These are phyloP conservation scores for Phytophthora parvispora DNA, from an alignment of 352 stramenopile species.

Conservation along the genomic window DNA sequence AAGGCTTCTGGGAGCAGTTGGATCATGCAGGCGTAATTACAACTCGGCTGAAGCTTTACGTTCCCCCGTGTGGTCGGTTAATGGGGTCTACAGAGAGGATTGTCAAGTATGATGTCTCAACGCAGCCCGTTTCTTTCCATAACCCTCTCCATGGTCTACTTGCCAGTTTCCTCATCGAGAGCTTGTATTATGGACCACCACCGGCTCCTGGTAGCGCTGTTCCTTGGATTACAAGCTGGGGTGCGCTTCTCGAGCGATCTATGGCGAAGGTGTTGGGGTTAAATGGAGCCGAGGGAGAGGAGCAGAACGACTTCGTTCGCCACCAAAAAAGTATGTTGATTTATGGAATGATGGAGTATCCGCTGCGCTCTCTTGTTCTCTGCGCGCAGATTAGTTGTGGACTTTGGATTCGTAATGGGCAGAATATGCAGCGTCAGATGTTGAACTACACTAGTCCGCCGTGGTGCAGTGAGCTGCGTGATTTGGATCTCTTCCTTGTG, in stretches of 20 bases:
- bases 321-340: slow-evolving; percentile 72
- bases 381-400: slow-evolving; percentile 83
- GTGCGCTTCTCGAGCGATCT: slow-evolving; percentile 55
- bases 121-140: slow-evolving; percentile 90
- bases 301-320: slow-evolving; percentile 30
- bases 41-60: slow-evolving; percentile 59
- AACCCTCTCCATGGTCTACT: slow-evolving; percentile 91
- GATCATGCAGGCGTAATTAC: slow-evolving; percentile 53
- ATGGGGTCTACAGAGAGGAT: slow-evolving; percentile 66
- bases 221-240: slow-evolving; percentile 64
- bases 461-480: slow-evolving; percentile 75
- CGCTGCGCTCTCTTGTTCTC: slow-evolving; percentile 78
- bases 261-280: slow-evolving; percentile 45
- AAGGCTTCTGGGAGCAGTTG: slow-evolving; percentile 83
- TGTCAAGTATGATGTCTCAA: slow-evolving; percentile 82
- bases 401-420: slow-evolving; percentile 88
- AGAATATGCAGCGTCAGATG: slow-evolving; percentile 87
- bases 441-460: slow-evolving; percentile 83
- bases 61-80: slow-evolving; percentile 69
- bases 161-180: slow-evolving; percentile 84
- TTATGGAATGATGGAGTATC: slow-evolving; percentile 83
- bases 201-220: slow-evolving; percentile 22
- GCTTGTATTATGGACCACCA: slow-evolving; percentile 64
- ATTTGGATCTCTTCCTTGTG: slow-evolving; percentile 82
- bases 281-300: slow-evolving; percentile 28